Percentiles rank a stretch among this genome's conserved stretches.
Conservation (phyloP, 805 yeast species). For the Groenewaldozyma salmanticensis region DNA sequence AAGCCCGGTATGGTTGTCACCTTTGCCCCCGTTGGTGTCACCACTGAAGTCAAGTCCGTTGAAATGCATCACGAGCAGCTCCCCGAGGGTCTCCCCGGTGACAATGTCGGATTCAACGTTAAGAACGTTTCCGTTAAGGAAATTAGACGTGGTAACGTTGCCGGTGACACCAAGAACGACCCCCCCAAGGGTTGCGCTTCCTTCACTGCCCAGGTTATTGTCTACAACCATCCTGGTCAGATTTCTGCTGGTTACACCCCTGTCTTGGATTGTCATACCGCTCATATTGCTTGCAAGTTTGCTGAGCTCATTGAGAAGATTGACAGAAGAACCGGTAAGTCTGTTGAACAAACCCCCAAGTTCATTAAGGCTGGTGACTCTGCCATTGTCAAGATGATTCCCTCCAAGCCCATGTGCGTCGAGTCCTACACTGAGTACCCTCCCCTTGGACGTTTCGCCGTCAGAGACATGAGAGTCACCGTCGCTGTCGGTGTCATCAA, state of each 20-base stretch:
- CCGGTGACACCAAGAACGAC: conserved; percentile 85
- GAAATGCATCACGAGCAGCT: conserved; percentile 82
- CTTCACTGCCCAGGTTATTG: conserved; percentile 78
- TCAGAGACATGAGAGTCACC: conserved; percentile 99
- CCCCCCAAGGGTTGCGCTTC: conserved; percentile 74
- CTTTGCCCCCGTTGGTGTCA: conserved; percentile 85
- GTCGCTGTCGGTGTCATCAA: conserved; percentile 99
- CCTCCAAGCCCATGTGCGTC: conserved; percentile 88
- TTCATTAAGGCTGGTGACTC: conserved; percentile 95
- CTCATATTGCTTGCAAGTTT: conserved; percentile 87
- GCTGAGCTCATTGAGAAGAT: conserved; percentile 71
- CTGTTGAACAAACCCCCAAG: conserved; percentile 80
- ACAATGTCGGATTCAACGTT: conserved; percentile 84
- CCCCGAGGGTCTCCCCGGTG: conserved; percentile 79
- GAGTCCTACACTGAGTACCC: conserved; percentile 93
- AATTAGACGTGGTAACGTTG: conserved; percentile 86
- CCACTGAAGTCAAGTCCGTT: conserved; percentile 84
- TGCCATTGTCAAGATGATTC: conserved; percentile 84
- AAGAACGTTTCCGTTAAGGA: conserved; percentile 86
- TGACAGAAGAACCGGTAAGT: conserved; percentile 91
- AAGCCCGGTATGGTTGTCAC: conserved; percentile 86
- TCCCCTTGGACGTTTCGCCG: conserved; percentile 96
- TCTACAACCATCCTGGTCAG: conserved; percentile 90
- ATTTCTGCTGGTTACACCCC: conserved; percentile 86
- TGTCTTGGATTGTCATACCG: conserved; percentile 87